Evolutionary conservation across 116 monocot genomes (phyloP), one percentile per base, ranked within the genome.

Genomic region (Zostera marina): DNA sequence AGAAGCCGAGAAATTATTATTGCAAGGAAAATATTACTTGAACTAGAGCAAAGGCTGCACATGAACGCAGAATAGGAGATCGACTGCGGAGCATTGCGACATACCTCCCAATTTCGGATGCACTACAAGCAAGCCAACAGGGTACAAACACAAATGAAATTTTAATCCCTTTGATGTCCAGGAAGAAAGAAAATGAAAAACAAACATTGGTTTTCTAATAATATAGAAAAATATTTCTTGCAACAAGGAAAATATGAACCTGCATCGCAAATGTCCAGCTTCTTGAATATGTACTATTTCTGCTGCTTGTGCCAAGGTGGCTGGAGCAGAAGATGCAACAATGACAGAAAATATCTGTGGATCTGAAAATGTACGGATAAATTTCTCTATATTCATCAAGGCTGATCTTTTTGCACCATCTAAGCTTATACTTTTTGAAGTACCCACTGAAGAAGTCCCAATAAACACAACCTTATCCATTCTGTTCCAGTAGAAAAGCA

Each of bases 221-320:
- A 21, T 15, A 41, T 58, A 41, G 11, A 42, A 43, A 42, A 16
- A 32, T 32, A 5, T 59, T 41, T 21, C 16, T 21, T 46, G 14
- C 2, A 6, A 22, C 55, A 55, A 44, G 20, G n/a, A 44, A 43
- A 43, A 59, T 43, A 23, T 12, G 19, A 55, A 94, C 94, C 94
- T 94, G 94, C 94, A 94, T 85, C 94, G 78, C 45, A 94, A 75
- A 72, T 94, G 81, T 3, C 93, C 93, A 61, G 88, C 93, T 81
- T 93, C 93, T 68, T 81, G 93, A 63, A 88, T 93, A 44, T 75
- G 83, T 53, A 75, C 81, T 19, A 66, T 63, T 68, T 93, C 93
- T 47, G 73, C 70, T 60, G 84, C 70, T 45, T 76, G 79, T 41
- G 68, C 49, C 54, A 93, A 72, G 11, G 74, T 67, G 47, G 79